Percentiles rank a stretch among this genome's conserved stretches.
These are phyloP conservation scores for Colletotrichum caudatum DNA, from an alignment of 2,329 filamentous ascomycete species.

Conservation along the genomic window DNA sequence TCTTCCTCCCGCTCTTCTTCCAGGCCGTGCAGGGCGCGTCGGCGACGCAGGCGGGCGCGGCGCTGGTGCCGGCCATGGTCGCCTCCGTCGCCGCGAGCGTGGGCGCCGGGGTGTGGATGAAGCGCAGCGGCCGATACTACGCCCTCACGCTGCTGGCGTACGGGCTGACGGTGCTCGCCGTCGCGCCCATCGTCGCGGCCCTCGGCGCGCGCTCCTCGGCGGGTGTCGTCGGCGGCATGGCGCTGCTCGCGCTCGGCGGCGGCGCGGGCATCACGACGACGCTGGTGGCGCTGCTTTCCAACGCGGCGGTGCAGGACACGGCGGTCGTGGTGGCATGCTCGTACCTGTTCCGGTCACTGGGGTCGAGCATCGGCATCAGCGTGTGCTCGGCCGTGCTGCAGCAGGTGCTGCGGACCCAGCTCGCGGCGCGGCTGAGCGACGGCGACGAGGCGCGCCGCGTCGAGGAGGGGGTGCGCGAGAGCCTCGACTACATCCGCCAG, in stretches of 20 bases:
- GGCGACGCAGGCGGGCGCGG: slow-evolving; percentile 72
- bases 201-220: slow-evolving; percentile 60
- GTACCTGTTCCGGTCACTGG: slow-evolving; percentile 83
- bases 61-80: slow-evolving; percentile 75
- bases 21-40: slow-evolving; percentile 76
- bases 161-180: slow-evolving; percentile 63
- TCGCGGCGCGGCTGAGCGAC: slow-evolving; percentile 65
- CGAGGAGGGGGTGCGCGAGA: slow-evolving; percentile 76
- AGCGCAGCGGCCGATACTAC: slow-evolving; percentile 78
- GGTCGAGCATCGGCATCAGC: slow-evolving; percentile 81
- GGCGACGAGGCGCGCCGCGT: slow-evolving; percentile 73
- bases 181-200: slow-evolving; percentile 67
- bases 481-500: slow-evolving; percentile 74
- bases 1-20: slow-evolving; percentile 83
- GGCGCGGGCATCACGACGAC: slow-evolving; percentile 75
- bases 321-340: slow-evolving; percentile 83
- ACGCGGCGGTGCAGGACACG: slow-evolving; percentile 74
- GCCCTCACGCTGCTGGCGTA: slow-evolving; percentile 73
- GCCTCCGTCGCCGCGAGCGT: slow-evolving; percentile 74
- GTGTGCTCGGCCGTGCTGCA: slow-evolving; percentile 79
- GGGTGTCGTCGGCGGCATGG: slow-evolving; percentile 68
- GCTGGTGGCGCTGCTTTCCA: slow-evolving; percentile 78
- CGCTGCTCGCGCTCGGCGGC: slow-evolving; percentile 58
- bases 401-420: slow-evolving; percentile 69
- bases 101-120: slow-evolving; percentile 74